A percentile compares a stretch with the other conserved stretches of the same genome.
These are phyloP conservation scores for Erythrophleum fordii DNA, from an alignment of 306 rosid species.

Conservation along the genomic window DNA sequence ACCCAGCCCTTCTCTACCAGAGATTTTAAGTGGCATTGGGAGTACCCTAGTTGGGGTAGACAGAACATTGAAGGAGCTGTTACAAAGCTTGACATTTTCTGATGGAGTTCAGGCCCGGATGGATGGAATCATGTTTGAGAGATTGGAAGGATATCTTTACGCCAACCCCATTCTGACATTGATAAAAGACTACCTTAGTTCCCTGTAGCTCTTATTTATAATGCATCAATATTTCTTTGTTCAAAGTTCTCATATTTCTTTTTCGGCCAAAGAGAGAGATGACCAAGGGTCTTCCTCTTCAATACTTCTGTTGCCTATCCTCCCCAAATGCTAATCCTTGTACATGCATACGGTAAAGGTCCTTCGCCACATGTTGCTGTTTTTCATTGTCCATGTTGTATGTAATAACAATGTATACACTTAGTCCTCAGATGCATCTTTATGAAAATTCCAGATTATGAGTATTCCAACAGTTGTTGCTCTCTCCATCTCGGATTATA, in stretches of 20 bases:
- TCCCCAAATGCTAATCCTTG: not conserved
- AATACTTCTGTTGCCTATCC: not conserved
- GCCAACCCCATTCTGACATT: conserved; percentile 64
- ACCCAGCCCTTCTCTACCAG: conserved; percentile 73
- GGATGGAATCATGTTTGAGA: conserved; percentile 89
- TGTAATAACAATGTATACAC: not conserved
- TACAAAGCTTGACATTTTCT: conserved; percentile 60
- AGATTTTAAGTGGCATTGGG: conserved; percentile 74
- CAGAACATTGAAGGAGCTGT: conserved; percentile 58
- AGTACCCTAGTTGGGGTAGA: conserved; percentile 70
- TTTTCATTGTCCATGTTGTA: not conserved
- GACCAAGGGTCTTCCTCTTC: not conserved
- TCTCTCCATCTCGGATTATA: not conserved
- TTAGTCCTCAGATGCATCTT: not conserved
- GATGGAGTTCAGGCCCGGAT: conserved; percentile 89
- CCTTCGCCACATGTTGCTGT: not conserved
- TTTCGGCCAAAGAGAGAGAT: not conserved
- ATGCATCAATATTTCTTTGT: not conserved
- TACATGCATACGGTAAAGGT: not conserved
- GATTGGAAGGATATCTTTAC: conserved; percentile 70
- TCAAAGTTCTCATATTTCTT: not conserved
- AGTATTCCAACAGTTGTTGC: not conserved
- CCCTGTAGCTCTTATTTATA: conserved; percentile 38
- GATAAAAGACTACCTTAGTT: conserved; percentile 74
- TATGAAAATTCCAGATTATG: not conserved